phyloP scores from a whole-genome alignment of 495 filamentous ascomycete genomes.

The Podospora fimiseda region DNA sequence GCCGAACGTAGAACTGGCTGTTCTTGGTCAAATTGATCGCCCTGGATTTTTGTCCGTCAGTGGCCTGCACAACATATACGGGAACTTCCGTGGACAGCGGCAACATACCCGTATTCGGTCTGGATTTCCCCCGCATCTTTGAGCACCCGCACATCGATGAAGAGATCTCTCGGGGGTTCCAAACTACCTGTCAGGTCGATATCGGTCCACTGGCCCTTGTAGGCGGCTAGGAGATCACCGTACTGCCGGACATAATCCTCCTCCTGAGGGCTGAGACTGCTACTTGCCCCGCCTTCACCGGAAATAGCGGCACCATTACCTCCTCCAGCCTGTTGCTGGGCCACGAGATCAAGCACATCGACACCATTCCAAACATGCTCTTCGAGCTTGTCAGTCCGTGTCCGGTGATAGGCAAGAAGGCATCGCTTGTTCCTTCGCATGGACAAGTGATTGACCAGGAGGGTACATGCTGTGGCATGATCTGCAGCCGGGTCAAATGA shows the following conservation, averaged over 20 bases:
- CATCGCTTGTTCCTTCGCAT: slow-evolving; percentile 97
- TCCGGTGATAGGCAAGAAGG: slow-evolving; percentile 88
- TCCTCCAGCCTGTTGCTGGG: slow-evolving; percentile 31
- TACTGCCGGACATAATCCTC: slow-evolving; percentile 93
- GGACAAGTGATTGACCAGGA: slow-evolving; percentile 88
- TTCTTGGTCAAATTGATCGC: slow-evolving; percentile 96
- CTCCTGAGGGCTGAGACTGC: slow-evolving; percentile 91
- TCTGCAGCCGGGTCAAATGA: slow-evolving; percentile 81
- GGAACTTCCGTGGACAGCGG: background rate
- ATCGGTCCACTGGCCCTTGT: slow-evolving; percentile 99
- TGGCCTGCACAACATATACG: background rate
- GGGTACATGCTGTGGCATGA: slow-evolving; percentile 74
- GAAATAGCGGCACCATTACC: slow-evolving; percentile 25
- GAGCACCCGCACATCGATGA: slow-evolving; percentile 94
- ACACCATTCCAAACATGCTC: slow-evolving; percentile 88
- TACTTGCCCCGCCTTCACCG: slow-evolving; percentile 46
- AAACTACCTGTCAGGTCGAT: slow-evolving; percentile 92
- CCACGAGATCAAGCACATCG: slow-evolving; percentile 57
- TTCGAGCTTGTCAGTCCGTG: slow-evolving; percentile 84
- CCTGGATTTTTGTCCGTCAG: slow-evolving; percentile 40
- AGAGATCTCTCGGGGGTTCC: slow-evolving; percentile 90
- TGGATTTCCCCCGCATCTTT: slow-evolving; percentile 99
- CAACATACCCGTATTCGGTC: slow-evolving; percentile 91
- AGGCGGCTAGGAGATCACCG: slow-evolving; percentile 84
- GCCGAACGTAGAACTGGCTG: slow-evolving; percentile 93